Percentiles rank a stretch among this genome's conserved stretches.
These are phyloP conservation scores for Phytophthora cajani DNA, from an alignment of 352 stramenopile genomes.

Conservation along the genomic window DNA sequence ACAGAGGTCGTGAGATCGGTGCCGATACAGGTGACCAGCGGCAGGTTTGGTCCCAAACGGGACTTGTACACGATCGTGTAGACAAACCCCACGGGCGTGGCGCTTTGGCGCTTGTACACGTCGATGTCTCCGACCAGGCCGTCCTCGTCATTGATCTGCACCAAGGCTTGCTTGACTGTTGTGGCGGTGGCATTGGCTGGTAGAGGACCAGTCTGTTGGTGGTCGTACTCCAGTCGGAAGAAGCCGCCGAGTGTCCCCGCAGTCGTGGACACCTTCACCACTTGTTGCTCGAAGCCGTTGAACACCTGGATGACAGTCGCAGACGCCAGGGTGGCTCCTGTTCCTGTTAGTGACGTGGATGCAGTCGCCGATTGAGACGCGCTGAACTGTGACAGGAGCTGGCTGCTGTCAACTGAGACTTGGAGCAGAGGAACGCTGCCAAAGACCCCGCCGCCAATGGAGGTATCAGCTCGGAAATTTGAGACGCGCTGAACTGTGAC, in stretches of 20 bases:
- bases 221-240: slow-evolving; percentile 89
- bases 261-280: slow-evolving; percentile 75
- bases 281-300: slow-evolving; percentile 94
- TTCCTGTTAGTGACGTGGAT: slow-evolving; percentile 71
- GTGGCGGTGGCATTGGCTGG: slow-evolving; percentile 68
- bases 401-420: slow-evolving; percentile 73
- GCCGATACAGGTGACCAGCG: slow-evolving; percentile 58
- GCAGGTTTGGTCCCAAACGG: slow-evolving; percentile 57
- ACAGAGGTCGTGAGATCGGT: slow-evolving; percentile 56
- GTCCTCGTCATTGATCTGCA: slow-evolving; percentile 45
- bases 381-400: slow-evolving; percentile 64
- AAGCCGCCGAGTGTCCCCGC: slow-evolving; percentile 75
- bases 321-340: slow-evolving; percentile 74
- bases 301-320: slow-evolving; percentile 86
- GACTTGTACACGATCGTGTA: slow-evolving; percentile 79
- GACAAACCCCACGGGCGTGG: slow-evolving; percentile 45
- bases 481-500: slow-evolving; percentile 50
- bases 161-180: slow-evolving; percentile 59
- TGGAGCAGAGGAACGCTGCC: slow-evolving; percentile 63
- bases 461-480: slow-evolving; percentile 60
- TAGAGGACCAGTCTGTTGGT: slow-evolving; percentile 78
- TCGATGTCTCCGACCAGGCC: slow-evolving; percentile 44
- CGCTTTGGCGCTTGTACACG: slow-evolving; percentile 63
- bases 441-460: slow-evolving; percentile 45
- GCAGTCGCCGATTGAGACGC: slow-evolving; percentile 38